Evolutionary conservation across 2,329 filamentous ascomycete species (phyloP).

Genomic region (Scedosporium dehoogii): DNA sequence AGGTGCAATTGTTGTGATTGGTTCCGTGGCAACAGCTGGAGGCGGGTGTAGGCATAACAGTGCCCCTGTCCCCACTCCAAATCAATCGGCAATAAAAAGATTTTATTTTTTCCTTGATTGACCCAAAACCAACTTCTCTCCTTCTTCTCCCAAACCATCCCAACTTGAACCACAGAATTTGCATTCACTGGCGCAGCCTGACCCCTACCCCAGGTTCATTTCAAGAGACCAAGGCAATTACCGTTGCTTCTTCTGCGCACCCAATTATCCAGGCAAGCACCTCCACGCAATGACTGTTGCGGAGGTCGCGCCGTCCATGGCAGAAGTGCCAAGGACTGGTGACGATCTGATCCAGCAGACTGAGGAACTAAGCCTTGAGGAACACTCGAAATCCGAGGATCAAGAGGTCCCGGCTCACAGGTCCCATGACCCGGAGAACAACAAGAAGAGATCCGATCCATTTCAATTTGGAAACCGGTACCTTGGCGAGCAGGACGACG

Average conservation of each 20-base stretch:
- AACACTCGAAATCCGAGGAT: background rate
- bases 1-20: too few species aligned
- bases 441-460: conserved; percentile 79
- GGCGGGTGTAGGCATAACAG: too few species aligned
- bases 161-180: background rate
- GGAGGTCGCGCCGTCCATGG: conserved; percentile 8
- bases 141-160: conserved; percentile 3
- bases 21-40: too few species aligned
- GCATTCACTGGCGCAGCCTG: background rate
- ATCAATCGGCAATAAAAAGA: conserved; percentile 6
- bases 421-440: conserved; percentile 61
- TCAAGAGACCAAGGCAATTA: background rate
- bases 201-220: background rate
- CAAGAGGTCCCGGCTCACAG: conserved; percentile 44
- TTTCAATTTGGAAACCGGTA: conserved; percentile 92
- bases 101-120: background rate
- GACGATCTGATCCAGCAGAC: conserved; percentile 5
- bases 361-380: conserved; percentile 6
- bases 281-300: conserved; percentile 5
- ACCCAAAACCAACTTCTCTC: conserved; percentile 6
- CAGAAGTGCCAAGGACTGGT: conserved; percentile 6
- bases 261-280: conserved; percentile 7
- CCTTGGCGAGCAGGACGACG: conserved; percentile 74
- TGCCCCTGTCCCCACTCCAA: background rate
- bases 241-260: conserved; percentile 2